Evolutionary conservation across 2,329 filamentous ascomycete genomes (phyloP).

Genomic region (Dryadomyces quercus-mongolicae): DNA sequence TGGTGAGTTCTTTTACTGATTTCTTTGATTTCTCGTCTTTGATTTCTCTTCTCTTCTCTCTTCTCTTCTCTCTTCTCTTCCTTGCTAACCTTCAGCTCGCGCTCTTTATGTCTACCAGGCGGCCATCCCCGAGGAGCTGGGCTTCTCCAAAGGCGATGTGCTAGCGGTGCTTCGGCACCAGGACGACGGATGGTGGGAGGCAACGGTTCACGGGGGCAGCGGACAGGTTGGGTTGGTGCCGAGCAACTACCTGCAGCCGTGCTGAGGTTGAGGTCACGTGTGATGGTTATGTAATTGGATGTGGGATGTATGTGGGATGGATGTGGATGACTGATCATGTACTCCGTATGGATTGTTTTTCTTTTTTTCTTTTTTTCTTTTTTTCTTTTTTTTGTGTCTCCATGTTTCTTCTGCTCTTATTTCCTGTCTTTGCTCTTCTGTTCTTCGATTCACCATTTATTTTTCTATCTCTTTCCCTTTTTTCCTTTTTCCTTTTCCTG

Average conservation of each 20-base stretch:
- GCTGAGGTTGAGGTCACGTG: conserved; percentile 18
- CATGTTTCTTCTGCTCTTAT: neutral
- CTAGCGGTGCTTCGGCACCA: conserved; percentile 81
- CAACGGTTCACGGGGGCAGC: conserved; percentile 66
- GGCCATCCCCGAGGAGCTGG: conserved; percentile 88
- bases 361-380: neutral
- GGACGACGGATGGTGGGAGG: conserved; percentile 99
- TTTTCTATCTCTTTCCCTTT: neutral
- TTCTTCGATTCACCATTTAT: neutral
- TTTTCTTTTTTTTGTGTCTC: neutral
- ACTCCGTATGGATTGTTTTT: neutral
- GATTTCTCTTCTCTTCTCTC: conserved; percentile 4
- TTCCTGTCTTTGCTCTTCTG: neutral
- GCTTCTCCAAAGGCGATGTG: conserved; percentile 85
- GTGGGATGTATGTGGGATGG: neutral
- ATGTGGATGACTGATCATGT: no score
- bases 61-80: neutral
- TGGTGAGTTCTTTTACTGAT: conserved; percentile 47
- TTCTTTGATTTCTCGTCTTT: neutral
- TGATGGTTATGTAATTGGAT: no score
- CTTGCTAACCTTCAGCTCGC: conserved; percentile 46
- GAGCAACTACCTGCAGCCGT: conserved; percentile 54
- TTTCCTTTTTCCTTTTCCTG: neutral
- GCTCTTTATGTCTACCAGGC: conserved; percentile 91
- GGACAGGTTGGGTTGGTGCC: conserved; percentile 50